phyloP scores from a whole-genome alignment of 371 early-diverging fungal genomes.

The Neoconidiobolus thromboides region DNA sequence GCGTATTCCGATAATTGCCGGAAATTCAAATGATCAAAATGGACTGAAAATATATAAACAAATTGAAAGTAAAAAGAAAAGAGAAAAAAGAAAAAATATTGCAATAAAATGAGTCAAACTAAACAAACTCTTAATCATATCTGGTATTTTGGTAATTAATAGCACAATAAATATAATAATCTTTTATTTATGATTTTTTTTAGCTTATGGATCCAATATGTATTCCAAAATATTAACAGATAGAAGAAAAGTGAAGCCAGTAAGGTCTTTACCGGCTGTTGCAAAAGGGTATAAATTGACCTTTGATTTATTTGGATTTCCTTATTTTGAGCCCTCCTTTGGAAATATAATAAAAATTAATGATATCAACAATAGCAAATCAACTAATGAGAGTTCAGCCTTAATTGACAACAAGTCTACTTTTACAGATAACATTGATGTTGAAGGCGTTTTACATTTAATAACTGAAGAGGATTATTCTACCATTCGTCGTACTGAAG shows the following conservation, averaged over 20 bases:
- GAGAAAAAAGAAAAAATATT: no score
- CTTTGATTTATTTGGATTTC: constrained; percentile 22
- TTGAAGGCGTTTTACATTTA: background rate
- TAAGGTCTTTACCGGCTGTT: constrained; percentile 14
- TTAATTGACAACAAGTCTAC: background rate
- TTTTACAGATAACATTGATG: background rate
- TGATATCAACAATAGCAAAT: background rate
- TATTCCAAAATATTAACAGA: constrained; percentile 21
- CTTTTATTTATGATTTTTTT: background rate
- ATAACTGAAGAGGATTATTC: background rate
- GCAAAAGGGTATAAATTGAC: constrained; percentile 23
- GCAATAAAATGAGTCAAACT: no score
- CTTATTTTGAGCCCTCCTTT: constrained; percentile 26
- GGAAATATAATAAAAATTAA: constrained; percentile 6
- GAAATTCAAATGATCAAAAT: no score
- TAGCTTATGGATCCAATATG: constrained; percentile 28
- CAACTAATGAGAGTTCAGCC: background rate
- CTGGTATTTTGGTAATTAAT: constrained; percentile 6
- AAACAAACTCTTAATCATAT: background rate
- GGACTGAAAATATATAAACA: no score
- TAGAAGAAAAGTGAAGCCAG: constrained; percentile 21
- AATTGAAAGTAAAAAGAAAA: no score
- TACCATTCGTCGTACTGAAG: background rate
- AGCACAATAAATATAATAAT: background rate
- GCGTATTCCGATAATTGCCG: no score